A percentile compares a stretch with the other conserved stretches of the same genome.
These are phyloP conservation scores for Sutorius australiensis DNA, from an alignment of 768 basidiomycete species.

Conservation along the genomic window DNA sequence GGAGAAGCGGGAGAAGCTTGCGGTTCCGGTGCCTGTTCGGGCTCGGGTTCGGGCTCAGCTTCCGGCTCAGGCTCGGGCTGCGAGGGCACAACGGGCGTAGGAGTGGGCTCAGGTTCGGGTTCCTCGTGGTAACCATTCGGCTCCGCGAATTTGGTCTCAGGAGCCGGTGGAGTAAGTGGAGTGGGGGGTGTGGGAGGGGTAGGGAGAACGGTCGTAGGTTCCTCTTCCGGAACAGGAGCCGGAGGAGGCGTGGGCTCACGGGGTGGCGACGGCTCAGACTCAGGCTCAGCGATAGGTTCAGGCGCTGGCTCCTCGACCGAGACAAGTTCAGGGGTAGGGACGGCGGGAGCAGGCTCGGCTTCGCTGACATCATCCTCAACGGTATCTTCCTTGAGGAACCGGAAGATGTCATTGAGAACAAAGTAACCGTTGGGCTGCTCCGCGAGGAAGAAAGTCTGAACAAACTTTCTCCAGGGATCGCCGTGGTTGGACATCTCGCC, in stretches of 20 bases:
- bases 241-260: conserved; percentile 29
- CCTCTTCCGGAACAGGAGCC: conserved; percentile 33
- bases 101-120: conserved; percentile 28
- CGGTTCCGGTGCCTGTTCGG: conserved; percentile 19
- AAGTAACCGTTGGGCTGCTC: conserved; percentile 99
- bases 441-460: conserved; percentile 99
- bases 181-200: conserved; percentile 28
- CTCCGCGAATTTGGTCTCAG: conserved; percentile 41
- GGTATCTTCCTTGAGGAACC: conserved; percentile 94
- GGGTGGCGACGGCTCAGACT: conserved; percentile 30
- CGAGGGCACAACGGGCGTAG: conserved; percentile 23
- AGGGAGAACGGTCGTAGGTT: conserved; percentile 37
- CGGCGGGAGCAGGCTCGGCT: conserved; percentile 34
- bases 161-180: conserved; percentile 18
- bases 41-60: conserved; percentile 25
- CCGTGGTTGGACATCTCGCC: conserved; percentile 96
- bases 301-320: conserved; percentile 32
- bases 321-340: conserved; percentile 34
- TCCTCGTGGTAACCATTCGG: conserved; percentile 40
- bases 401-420: conserved; percentile 99
- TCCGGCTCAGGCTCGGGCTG: conserved; percentile 27
- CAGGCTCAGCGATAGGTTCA: conserved; percentile 28
- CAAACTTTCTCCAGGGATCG: conserved; percentile 96
- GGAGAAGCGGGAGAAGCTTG: conserved; percentile 10
- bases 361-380: conserved; percentile 74